Evolutionary conservation across 345 rosid species (phyloP).

Genomic region (Lepidium aucheri): DNA sequence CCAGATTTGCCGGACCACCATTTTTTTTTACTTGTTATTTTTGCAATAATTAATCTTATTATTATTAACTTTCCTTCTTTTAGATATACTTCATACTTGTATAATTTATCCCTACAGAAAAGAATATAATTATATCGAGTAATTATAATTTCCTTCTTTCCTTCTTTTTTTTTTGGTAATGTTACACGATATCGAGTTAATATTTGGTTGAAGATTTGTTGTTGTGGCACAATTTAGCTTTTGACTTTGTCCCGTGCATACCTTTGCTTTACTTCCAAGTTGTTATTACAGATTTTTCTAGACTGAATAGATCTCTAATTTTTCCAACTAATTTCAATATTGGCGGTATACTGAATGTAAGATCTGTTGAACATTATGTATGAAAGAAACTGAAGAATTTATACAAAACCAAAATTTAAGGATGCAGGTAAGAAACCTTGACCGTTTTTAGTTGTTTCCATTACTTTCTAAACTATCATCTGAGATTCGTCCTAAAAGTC

Average conservation of each 20-base stretch:
- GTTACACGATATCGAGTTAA: slow-evolving; percentile 18
- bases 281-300: not conserved
- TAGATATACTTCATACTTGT: too few relatives aligned
- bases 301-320: not conserved
- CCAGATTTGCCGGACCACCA: slow-evolving; percentile 26
- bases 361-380: not conserved
- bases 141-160: too few relatives aligned
- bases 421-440: not conserved
- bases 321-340: not conserved
- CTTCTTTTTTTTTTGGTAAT: not conserved
- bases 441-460: not conserved
- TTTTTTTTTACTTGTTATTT: too few relatives aligned
- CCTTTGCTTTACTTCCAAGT: slow-evolving; percentile 17
- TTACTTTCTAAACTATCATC: not conserved
- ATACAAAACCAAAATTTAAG: not conserved
- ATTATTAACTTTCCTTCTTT: too few relatives aligned
- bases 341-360: not conserved
- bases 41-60: too few relatives aligned
- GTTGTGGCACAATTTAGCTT: slow-evolving; percentile 8
- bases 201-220: slow-evolving; percentile 19
- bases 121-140: too few relatives aligned
- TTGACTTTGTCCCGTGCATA: slow-evolving; percentile 3
- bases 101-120: too few relatives aligned
- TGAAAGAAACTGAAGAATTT: not conserved
- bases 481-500: too few relatives aligned